phyloP scores from a whole-genome alignment of 441 rosid genomes.

The Capsella rubella region DNA sequence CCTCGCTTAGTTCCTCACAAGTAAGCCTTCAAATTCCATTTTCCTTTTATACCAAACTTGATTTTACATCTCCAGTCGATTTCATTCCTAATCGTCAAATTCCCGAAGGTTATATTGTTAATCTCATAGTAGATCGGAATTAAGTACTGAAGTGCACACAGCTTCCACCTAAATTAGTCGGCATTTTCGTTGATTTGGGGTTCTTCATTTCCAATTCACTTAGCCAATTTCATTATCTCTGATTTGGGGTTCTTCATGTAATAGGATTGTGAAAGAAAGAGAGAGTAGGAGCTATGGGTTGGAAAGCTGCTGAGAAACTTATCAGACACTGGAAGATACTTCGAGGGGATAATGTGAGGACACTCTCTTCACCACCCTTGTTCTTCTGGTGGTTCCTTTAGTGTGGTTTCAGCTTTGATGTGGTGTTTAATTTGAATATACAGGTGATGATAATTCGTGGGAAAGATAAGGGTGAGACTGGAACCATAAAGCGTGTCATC shows the following conservation, averaged over 20 bases:
- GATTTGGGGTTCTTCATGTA: constrained; percentile 5
- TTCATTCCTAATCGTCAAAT: background rate
- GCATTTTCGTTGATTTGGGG: background rate
- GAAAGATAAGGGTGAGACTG: constrained; percentile 86
- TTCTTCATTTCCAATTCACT: background rate
- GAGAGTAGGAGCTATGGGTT: constrained; percentile 65
- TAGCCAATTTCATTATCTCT: background rate
- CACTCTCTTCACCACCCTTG: background rate
- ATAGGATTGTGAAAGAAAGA: background rate
- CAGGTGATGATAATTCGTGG: constrained; percentile 86
- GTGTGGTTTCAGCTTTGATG: background rate
- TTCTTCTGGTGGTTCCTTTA: background rate
- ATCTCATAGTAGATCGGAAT: constrained; percentile 2
- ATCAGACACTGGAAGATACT: constrained; percentile 94
- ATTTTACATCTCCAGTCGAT: background rate
- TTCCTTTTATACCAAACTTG: background rate
- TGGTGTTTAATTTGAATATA: constrained; percentile 2
- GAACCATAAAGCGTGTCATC: constrained; percentile 72
- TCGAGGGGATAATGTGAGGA: constrained; percentile 87
- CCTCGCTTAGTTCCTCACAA: constrained; percentile 6
- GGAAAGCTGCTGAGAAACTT: constrained; percentile 98
- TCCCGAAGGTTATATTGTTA: background rate
- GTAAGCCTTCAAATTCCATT: constrained; percentile 18
- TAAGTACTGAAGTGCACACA: background rate
- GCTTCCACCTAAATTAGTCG: background rate